Base-by-base conservation (phyloP, 768 basidiomycete species). In the Rhodotorula graminis region DNA sequence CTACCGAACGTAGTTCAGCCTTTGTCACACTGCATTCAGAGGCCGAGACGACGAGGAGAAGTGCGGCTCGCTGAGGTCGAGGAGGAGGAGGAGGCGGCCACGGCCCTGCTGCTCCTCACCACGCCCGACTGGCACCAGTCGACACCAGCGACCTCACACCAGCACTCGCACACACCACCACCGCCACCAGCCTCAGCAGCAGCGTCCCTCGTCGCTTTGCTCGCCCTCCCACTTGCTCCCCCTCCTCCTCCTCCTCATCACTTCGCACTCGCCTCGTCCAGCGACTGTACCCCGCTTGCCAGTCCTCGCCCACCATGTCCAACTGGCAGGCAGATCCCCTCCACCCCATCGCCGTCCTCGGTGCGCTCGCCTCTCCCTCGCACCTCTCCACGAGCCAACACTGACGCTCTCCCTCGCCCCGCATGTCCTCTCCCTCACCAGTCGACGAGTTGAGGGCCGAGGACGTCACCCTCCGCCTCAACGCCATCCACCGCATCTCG, bases 361-460 rank as follows among this genome's bases (percentile, higher is more conserved):
- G 60, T 61, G n/a, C 40, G 60, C 25, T 2, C 31, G 4, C 19
- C 10, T n/a, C 44, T 23, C 42, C 9, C 27, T 37, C 40, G 33
- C 55, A 31, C 60, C 52, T 37, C 33, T 14, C 21, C 12, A 31
- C 62, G 44, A 46, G 44, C 44, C 44, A 46, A 46, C 37, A n/a
- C 27, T 29, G 8, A 25, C 56, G 21, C 9, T 9, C 47, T n/a
- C n/a, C n/a, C n/a, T n/a, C n/a, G n/a, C n/a, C n/a, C n/a, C n/a
- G n/a, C 11, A 25, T 14, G 19, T 16, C 37, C 29, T 21, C 19
- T 44, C n/a, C 9, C 21, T 11, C 27, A 12, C 25, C 59, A 73
- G 73, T 96, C 90, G 95, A 98, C 84, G 95, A 98, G 83, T 85
- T 98, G 68, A 91, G 93, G 78, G 92, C 93, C 63, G 96, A 99